Conservation (phyloP, 257 asterid genomes). For the Lithospermum erythrorhizon region DNA sequence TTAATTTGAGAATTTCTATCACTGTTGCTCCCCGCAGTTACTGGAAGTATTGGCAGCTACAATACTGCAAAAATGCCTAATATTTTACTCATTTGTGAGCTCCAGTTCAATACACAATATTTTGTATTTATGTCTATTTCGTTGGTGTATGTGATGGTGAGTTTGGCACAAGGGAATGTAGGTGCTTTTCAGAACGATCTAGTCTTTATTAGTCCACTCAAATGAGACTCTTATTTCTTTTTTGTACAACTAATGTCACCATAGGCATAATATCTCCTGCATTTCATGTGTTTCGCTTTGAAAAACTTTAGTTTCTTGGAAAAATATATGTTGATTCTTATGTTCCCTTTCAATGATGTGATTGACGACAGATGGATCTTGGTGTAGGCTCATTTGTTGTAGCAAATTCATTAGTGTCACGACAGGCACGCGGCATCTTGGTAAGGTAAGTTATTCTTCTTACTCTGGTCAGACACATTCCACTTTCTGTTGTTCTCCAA, state of each 20-base stretch:
- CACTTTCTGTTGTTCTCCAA: not conserved
- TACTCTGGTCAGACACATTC: not conserved
- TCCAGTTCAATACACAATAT: too few relatives aligned
- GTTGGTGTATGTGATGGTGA: too few relatives aligned
- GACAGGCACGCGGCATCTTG: constrained; percentile 72
- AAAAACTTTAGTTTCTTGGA: not conserved
- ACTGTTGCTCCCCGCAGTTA: not conserved
- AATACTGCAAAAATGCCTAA: not conserved
- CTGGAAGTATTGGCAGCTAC: not conserved
- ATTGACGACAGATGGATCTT: constrained; percentile 73
- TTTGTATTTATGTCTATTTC: too few relatives aligned
- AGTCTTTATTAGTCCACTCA: too few relatives aligned
- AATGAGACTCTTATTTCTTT: too few relatives aligned
- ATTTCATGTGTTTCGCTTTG: not conserved
- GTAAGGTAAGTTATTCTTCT: constrained; percentile 30
- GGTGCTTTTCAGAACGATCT: too few relatives aligned
- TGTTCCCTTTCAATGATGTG: constrained; percentile 4
- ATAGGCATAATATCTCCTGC: too few relatives aligned
- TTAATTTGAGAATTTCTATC: not conserved
- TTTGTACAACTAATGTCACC: too few relatives aligned
- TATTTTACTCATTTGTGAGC: too few relatives aligned
- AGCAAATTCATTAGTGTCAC: constrained; percentile 80
- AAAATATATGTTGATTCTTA: constrained; percentile 1
- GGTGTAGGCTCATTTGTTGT: constrained; percentile 92
- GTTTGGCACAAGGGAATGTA: too few relatives aligned